Base-by-base conservation (phyloP, 441 rosid species). In the Omphalea diandra region DNA sequence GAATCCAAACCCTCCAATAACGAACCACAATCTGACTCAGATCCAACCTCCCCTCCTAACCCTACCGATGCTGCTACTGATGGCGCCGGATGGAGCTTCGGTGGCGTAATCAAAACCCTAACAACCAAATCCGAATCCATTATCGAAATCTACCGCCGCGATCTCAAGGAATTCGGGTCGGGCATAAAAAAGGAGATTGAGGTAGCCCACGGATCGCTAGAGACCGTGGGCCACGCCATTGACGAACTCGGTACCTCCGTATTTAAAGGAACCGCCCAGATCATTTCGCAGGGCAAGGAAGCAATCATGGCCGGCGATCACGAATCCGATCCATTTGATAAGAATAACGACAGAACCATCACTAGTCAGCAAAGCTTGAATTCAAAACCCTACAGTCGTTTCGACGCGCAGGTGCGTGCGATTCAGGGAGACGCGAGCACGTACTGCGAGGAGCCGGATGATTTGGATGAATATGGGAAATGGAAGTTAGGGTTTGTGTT, bases 171-270 rank as follows among this genome's bases (percentile, higher is more conserved):
- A 73, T 93, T 95, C 72, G 84, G 92, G 10, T 76, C 93, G 46
- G 99, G 97, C 27, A 69, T 95, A n/a, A 84, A 80, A 81, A 95
- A 93, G 68, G 99, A 95, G 86, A 84, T 93, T 73, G 90, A 89
- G 72, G 98, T 88, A n/a, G 98, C 93, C 7, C 99, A 93, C 43
- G 96, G 97, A 52, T 94, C 98, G 33, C 76, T 94, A 9, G 98
- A 78, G 52, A 84, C 76, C 10, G 91, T 91, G 3, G 83, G 94
- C 14, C 85, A 80, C 29, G 83, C 83, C 54, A 83, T 95, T 69
- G 97, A 93, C 73, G 99, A 87, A 40, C 70, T 92, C 50, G 96
- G 99, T 0, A 85, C 70, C 60, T 70, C 91, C 12, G 93, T 95
- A 24, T 38, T 90, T 35, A 89, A 90, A 70, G 84, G 88, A 18